A percentile compares a stretch with the other conserved stretches of the same genome.
These are phyloP conservation scores for Chrysoporthe deuterocubensis DNA, from an alignment of 2,329 filamentous ascomycete species.

Conservation along the genomic window DNA sequence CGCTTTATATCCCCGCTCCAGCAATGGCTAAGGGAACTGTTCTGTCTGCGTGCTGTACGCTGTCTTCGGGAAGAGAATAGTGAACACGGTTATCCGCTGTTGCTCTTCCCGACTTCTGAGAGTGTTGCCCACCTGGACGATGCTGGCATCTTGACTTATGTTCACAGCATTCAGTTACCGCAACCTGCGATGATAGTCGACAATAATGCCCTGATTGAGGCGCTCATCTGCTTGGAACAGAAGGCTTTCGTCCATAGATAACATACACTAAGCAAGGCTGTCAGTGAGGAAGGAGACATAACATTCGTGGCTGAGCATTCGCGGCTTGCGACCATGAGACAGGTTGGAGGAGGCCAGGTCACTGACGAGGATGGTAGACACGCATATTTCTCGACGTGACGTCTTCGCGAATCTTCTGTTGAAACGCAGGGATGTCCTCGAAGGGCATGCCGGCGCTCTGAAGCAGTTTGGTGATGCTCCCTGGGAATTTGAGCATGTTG, in stretches of 20 bases:
- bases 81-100: background rate
- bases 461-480: constrained; percentile 10
- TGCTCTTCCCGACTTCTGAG: background rate
- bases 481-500: constrained; percentile 14
- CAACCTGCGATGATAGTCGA: background rate
- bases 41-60: background rate
- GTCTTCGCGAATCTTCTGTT: constrained; percentile 3
- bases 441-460: constrained; percentile 1
- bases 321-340: background rate
- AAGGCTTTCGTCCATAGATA: background rate
- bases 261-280: background rate
- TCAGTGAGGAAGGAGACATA: background rate
- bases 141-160: background rate
- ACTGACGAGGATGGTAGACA: constrained; percentile 18
- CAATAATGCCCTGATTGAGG: background rate
- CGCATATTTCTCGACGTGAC: constrained; percentile 8
- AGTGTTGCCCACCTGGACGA: background rate
- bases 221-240: background rate
- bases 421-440: constrained; percentile 7
- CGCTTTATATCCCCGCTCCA: background rate
- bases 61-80: background rate
- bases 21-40: background rate
- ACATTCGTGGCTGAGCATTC: background rate
- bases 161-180: background rate
- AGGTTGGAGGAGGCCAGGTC: background rate